Conservation (phyloP, 2,329 filamentous ascomycete genomes). For the Cordyceps cicadae region DNA sequence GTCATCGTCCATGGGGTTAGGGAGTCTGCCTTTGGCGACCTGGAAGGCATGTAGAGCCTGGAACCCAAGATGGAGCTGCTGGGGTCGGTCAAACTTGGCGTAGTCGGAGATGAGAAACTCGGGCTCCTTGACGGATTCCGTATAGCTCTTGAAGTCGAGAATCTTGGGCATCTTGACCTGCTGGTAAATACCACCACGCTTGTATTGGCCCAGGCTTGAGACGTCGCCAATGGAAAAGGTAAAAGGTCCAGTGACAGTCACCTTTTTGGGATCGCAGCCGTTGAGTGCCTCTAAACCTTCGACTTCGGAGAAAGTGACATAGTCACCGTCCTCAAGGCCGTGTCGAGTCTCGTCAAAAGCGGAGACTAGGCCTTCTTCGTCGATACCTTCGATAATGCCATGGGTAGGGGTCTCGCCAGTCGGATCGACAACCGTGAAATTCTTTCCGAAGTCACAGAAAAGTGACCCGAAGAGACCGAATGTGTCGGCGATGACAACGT, state of each 20-base stretch:
- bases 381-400: slow-evolving; percentile 84
- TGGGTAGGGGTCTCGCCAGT: slow-evolving; percentile 81
- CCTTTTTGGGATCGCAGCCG: slow-evolving; percentile 72
- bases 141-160: slow-evolving; percentile 77
- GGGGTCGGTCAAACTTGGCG: slow-evolving; percentile 92
- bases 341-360: slow-evolving; percentile 91
- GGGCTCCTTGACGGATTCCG: slow-evolving; percentile 71
- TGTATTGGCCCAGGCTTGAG: slow-evolving; percentile 75
- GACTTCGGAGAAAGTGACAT: slow-evolving; percentile 87
- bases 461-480: slow-evolving; percentile 92
- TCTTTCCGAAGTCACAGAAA: slow-evolving; percentile 94
- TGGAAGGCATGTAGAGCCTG: slow-evolving; percentile 86
- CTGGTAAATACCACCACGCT: slow-evolving; percentile 79
- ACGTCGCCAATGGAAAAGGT: slow-evolving; percentile 97
- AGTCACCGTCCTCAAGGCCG: slow-evolving; percentile 92
- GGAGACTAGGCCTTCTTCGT: slow-evolving; percentile 84
- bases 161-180: slow-evolving; percentile 99
- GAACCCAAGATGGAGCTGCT: slow-evolving; percentile 84
- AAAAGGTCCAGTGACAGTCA: slow-evolving; percentile 91
- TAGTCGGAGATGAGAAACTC: slow-evolving; percentile 91
- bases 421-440: slow-evolving; percentile 82
- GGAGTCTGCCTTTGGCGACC: slow-evolving; percentile 65
- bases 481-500: slow-evolving; percentile 77
- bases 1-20: slow-evolving; percentile 72
- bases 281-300: slow-evolving; percentile 90